Base-by-base conservation (phyloP, 306 rosid genomes). In the Prunus mongolica region DNA sequence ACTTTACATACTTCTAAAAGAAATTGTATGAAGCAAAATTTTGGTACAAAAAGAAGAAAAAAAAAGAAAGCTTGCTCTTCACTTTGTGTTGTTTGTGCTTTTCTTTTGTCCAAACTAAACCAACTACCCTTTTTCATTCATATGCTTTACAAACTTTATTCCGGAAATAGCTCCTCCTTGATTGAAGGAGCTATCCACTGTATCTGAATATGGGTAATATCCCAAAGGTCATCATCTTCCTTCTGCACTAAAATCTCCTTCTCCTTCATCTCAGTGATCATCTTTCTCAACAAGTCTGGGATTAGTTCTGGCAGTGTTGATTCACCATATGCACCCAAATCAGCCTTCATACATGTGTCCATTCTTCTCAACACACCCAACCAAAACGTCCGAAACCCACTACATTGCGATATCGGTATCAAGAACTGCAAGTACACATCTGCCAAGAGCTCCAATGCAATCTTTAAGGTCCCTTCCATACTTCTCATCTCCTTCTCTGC, bases 341-440 rank as follows among this genome's bases (percentile, higher is more conserved):
- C 96, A 75, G 92, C 96, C 69, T 92, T 95, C 97, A 92, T 83
- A 20, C 94, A 92, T 3, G 97, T 89, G 79, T 91, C 99, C 99
- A 95, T 92, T 82, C 97, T 89, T 72, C 97, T 88, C 84, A 95
- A 79, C 50, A 95, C 82, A 10, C 99, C 97, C 18, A 92, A 74
- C 99, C 99, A 95, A 71, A 95, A 90, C 20, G 92, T 82, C 78
- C 91, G 65, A 54, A 90, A 92, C 10, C 84, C 92, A 1, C 76
- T 65, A 51, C 89, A 83, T 72, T 84, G 84, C 9, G 96, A 73
- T 69, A 95, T 83, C 67, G 69, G 93, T 50, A 22, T 92, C 82
- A 92, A n/a, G 61, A 80, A 90, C 69, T 83, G 85, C 80, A 89
- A 82, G 85, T 78, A 95, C 81, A 92, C 89, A 55, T 90, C 91